Percentiles rank a stretch among this genome's conserved stretches.
phyloP scores from a whole-genome alignment of 148 eudicot species.

The Rhododendron molle region DNA sequence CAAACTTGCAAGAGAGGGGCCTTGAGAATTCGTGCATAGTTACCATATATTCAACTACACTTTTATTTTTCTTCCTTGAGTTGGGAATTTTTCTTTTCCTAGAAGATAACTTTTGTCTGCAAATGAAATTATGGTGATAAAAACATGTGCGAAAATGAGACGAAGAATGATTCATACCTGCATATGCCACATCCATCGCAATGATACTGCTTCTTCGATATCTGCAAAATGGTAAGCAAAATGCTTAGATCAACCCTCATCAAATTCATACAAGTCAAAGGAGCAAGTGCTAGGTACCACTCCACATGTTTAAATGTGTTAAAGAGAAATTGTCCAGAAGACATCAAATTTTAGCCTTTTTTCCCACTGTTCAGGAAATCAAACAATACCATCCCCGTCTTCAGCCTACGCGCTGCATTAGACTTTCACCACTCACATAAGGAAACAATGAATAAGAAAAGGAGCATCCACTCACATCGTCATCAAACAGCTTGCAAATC shows the following conservation, averaged over 20 bases:
- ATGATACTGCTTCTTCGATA: slow-evolving; percentile 65
- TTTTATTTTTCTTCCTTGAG: not conserved
- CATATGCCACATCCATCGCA: slow-evolving; percentile 86
- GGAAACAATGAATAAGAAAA: not conserved
- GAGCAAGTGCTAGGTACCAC: not conserved
- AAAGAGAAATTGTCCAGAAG: not conserved
- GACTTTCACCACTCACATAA: not conserved
- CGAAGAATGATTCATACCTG: slow-evolving; percentile 39
- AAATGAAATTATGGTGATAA: not conserved
- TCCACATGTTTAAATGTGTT: not conserved
- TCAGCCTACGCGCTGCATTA: not conserved
- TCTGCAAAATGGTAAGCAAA: slow-evolving; percentile 31
- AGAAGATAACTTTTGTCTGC: not conserved
- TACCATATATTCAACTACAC: not conserved
- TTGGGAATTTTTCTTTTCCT: not conserved
- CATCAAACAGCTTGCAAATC: slow-evolving; percentile 78
- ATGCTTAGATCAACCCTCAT: not conserved
- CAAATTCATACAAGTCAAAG: not conserved
- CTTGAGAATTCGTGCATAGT: not conserved
- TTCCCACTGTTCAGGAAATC: not conserved
- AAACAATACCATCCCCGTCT: not conserved
- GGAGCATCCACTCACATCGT: slow-evolving; percentile 57
- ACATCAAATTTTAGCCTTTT: not conserved
- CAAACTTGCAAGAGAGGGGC: not conserved
- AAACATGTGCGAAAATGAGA: not conserved